Conservation (phyloP, 768 basidiomycete species). For the Lactarius psammicola region DNA sequence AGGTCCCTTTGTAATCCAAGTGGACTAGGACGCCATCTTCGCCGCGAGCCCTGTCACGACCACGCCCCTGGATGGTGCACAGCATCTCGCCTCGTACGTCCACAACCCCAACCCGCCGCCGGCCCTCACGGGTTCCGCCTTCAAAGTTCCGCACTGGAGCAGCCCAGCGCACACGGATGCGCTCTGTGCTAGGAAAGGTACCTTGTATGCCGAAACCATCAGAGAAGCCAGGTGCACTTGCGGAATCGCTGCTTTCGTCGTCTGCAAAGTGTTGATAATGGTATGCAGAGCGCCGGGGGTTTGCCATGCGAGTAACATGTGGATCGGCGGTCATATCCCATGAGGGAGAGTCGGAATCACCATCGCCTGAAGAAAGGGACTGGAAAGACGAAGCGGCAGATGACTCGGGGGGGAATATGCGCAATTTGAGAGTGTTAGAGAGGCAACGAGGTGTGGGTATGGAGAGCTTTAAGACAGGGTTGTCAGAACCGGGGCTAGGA, state of each 20-base stretch:
- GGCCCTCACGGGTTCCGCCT: slow-evolving; percentile 50
- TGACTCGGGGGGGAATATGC: slow-evolving; percentile 62
- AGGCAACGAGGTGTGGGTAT: slow-evolving; percentile 78
- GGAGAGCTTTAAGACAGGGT: slow-evolving; percentile 51
- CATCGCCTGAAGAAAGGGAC: slow-evolving; percentile 73
- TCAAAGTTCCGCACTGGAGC: slow-evolving; percentile 41
- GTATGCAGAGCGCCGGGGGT: slow-evolving; percentile 48
- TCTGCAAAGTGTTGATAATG: slow-evolving; percentile 75
- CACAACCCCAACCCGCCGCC: slow-evolving; percentile 67
- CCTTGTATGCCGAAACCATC: slow-evolving; percentile 72
- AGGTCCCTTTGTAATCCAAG: slow-evolving; percentile 68
- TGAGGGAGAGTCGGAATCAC: slow-evolving; percentile 49
- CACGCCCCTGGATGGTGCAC: slow-evolving; percentile 54
- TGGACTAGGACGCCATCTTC: slow-evolving; percentile 55
- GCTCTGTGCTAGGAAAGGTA: slow-evolving; percentile 74
- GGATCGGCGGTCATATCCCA: slow-evolving; percentile 83
- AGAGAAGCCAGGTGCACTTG: slow-evolving; percentile 48
- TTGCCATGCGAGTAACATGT: slow-evolving; percentile 57
- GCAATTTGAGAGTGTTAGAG: slow-evolving; percentile 69
- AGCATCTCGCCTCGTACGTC: slow-evolving; percentile 67
- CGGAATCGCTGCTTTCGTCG: slow-evolving; percentile 79
- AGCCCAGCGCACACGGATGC: slow-evolving; percentile 77
- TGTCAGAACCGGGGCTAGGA: background rate
- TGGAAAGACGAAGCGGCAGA: slow-evolving; percentile 58
- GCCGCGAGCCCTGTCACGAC: slow-evolving; percentile 40